Evolutionary conservation across 257 asterid genomes (phyloP).

Genomic region (Catharanthus roseus): DNA sequence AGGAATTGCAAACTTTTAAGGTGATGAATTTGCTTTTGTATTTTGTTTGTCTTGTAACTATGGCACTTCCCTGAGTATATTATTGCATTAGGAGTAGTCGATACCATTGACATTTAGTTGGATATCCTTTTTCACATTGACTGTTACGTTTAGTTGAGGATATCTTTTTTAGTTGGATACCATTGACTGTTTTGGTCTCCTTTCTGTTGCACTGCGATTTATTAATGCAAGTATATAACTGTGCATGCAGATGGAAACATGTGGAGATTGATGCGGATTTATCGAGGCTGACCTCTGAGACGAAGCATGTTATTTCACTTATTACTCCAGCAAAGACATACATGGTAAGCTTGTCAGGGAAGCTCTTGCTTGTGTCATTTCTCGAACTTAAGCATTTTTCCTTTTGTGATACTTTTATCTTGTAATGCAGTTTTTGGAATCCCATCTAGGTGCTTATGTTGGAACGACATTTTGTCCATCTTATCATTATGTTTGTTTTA

Average conservation of each 20-base stretch:
- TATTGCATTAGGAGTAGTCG: background rate
- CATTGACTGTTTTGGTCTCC: background rate
- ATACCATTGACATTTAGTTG: background rate
- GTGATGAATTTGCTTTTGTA: background rate
- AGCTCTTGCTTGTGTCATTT: slow-evolving; percentile 9
- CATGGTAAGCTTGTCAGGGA: slow-evolving; percentile 53
- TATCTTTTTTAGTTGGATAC: background rate
- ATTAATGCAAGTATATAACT: slow-evolving; percentile 8
- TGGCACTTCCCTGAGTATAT: background rate
- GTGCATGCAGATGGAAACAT: slow-evolving; percentile 84
- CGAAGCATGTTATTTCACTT: slow-evolving; percentile 74
- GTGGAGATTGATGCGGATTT: slow-evolving; percentile 89
- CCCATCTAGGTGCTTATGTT: background rate
- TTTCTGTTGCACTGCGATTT: background rate
- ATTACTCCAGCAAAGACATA: slow-evolving; percentile 87
- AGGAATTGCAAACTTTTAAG: background rate
- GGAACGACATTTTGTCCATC: background rate
- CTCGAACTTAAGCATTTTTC: background rate
- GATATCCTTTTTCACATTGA: background rate
- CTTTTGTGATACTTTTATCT: background rate
- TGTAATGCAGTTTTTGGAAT: background rate
- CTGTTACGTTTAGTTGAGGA: background rate
- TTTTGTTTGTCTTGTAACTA: background rate
- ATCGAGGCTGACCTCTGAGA: slow-evolving; percentile 55
- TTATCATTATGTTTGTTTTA: background rate